Evolutionary conservation across 495 filamentous ascomycete genomes (phyloP), one percentile per base, ranked within the genome.

Genomic region (Penicillium odoratum): DNA sequence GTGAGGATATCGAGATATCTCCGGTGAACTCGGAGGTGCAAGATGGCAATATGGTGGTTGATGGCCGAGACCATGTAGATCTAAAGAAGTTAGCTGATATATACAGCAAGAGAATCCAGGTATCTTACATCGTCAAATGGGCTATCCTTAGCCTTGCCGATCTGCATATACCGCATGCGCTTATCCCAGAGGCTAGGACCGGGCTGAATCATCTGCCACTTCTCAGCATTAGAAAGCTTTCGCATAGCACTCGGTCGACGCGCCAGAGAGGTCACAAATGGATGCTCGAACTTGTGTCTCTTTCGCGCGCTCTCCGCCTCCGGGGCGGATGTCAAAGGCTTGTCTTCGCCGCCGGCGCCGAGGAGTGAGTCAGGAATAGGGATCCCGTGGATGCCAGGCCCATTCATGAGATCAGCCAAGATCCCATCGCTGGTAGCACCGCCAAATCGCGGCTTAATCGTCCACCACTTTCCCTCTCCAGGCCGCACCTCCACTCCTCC

Each of bases 381-480:
- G 54, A 69, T 67, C 5, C 67, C 64, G 31, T 59, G 57, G 30
- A 59, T 55, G 5, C 56, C 56, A 18, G 50, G 38, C 3, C 55
- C 48, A 9, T 63, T 69, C 18, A 67, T 69, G 53, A 72, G 66
- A 58, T 82, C 80, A 5, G 80, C 73, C 58, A 88, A 81, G 54
- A 86, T 81, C 46, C 84, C 82, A 18, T 87, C 86, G 51, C 86
- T 85, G 38, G 82, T 71, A 10, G 86, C 86, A 38, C 88, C 89
- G 47, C 92, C 92, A 84, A 91, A 96, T 21, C 92, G 81, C 30
- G 83, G 85, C 55, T 71, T 77, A 26, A 74, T 84, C 3, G 86
- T 84, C 90, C 91, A 97, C 91, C 92, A 97, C 58, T 86, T 81
- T 4, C 83, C 87, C 53, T 91, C 85, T 3, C 90, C 90, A 7